Conservation (phyloP, 371 early-diverging fungal genomes). For the Mycotypha africana region DNA sequence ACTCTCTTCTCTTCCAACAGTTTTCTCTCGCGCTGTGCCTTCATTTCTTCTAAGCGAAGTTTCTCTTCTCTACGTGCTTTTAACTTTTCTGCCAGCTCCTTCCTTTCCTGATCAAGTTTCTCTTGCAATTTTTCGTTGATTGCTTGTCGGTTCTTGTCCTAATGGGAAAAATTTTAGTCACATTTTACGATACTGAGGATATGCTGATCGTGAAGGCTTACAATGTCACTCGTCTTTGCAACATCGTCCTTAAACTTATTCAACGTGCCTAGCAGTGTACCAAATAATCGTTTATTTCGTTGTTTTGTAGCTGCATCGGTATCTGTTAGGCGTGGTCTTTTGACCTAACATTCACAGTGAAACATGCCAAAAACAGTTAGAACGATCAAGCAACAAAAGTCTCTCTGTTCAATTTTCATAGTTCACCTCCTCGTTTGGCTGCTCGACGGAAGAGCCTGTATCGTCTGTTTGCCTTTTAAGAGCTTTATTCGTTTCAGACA, state of each 20-base stretch:
- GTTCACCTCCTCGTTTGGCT: too few species aligned
- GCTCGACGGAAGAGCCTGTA: too few species aligned
- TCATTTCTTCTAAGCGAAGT: slow-evolving; percentile 16
- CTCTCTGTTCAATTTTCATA: too few species aligned
- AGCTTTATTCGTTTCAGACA: too few species aligned
- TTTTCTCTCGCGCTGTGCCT: slow-evolving; percentile 13
- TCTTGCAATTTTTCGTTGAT: slow-evolving; percentile 47
- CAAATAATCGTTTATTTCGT: slow-evolving; percentile 53
- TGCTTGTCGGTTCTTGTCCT: slow-evolving; percentile 49
- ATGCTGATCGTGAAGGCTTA: too few species aligned
- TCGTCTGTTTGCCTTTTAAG: too few species aligned
- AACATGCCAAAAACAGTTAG: too few species aligned
- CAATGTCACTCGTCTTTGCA: slow-evolving; percentile 41
- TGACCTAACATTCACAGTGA: slow-evolving; percentile 14
- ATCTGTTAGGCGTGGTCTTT: slow-evolving; percentile 25
- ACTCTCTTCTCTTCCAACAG: slow-evolving; percentile 22
- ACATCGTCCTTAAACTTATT: slow-evolving; percentile 54
- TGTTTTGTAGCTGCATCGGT: slow-evolving; percentile 28
- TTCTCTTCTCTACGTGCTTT: slow-evolving; percentile 39
- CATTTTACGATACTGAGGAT: too few species aligned
- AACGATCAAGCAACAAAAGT: too few species aligned
- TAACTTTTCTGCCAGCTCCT: slow-evolving; percentile 36
- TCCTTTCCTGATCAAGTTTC: slow-evolving; percentile 37
- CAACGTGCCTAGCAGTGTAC: slow-evolving; percentile 49
- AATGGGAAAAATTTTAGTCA: too few species aligned